Evolutionary conservation across 805 yeast species (phyloP).

Genomic region (Yarrowia osloensis): DNA sequence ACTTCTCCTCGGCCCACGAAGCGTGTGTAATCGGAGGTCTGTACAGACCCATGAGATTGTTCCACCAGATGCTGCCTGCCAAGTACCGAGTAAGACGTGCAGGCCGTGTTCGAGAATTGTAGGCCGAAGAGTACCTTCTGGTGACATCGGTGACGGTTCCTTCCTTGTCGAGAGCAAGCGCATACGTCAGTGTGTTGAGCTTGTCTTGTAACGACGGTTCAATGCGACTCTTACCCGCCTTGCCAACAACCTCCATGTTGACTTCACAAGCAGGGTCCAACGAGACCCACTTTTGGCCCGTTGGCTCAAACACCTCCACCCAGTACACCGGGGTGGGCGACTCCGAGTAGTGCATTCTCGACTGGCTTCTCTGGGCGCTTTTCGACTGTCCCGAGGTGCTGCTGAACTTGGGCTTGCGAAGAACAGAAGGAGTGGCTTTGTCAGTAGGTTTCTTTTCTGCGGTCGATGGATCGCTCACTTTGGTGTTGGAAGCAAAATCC

Average conservation of each 20-base stretch:
- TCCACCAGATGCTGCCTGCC: slow-evolving; percentile 64
- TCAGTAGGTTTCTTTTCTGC: background rate
- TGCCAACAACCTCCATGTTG: slow-evolving; percentile 59
- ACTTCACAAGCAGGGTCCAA: slow-evolving; percentile 75
- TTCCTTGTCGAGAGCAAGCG: slow-evolving; percentile 68
- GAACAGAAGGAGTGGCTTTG: background rate
- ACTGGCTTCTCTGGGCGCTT: slow-evolving; percentile 10
- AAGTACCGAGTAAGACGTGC: slow-evolving; percentile 66
- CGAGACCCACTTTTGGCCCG: slow-evolving; percentile 73
- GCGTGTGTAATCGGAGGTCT: slow-evolving; percentile 37
- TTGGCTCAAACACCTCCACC: slow-evolving; percentile 91
- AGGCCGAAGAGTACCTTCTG: slow-evolving; percentile 70
- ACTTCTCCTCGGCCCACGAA: slow-evolving; percentile 56
- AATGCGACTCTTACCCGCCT: slow-evolving; percentile 52
- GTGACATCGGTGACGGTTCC: slow-evolving; percentile 81
- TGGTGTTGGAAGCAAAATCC: slow-evolving; percentile 57
- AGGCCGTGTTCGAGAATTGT: slow-evolving; percentile 72
- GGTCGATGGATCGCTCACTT: background rate
- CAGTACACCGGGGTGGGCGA: slow-evolving; percentile 73
- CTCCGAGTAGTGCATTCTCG: slow-evolving; percentile 7
- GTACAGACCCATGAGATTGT: slow-evolving; percentile 46
- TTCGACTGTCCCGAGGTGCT: slow-evolving; percentile 11
- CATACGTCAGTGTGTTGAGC: slow-evolving; percentile 67
- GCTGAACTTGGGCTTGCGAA: slow-evolving; percentile 7
- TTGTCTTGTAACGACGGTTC: slow-evolving; percentile 71